phyloP scores from a whole-genome alignment of 139 green algal species.

The Coelastrella sp. region DNA sequence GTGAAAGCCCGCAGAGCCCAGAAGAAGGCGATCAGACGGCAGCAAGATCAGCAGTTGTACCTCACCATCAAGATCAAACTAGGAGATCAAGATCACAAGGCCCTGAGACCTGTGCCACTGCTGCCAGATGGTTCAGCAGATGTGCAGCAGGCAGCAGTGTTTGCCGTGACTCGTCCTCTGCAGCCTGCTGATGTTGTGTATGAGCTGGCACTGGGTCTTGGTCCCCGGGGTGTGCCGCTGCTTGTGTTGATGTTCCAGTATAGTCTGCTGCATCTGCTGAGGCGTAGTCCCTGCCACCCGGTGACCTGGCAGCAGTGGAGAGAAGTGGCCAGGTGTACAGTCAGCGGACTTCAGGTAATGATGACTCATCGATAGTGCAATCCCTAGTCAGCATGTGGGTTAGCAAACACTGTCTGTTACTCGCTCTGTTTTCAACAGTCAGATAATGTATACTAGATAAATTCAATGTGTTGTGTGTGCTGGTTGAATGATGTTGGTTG shows the following conservation, averaged over 20 bases:
- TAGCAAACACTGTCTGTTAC: no score
- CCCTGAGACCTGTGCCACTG: neutral
- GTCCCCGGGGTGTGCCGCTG: neutral
- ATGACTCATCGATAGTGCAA: neutral
- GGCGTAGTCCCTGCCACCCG: neutral
- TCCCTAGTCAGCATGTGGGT: no score
- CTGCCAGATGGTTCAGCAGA: slow-evolving; percentile 3
- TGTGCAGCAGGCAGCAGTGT: slow-evolving; percentile 32
- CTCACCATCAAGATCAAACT: slow-evolving; percentile 3
- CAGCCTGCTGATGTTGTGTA: neutral
- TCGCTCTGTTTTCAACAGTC: no score
- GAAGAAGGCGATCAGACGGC: neutral
- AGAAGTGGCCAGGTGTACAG: neutral
- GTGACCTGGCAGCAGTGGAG: slow-evolving; percentile 39
- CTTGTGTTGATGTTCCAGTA: slow-evolving; percentile 20
- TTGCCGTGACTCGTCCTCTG: slow-evolving; percentile 31
- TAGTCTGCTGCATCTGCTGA: slow-evolving; percentile 46
- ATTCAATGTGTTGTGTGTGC: neutral
- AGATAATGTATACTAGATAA: neutral
- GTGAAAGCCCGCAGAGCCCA: no score
- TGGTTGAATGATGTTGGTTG: neutral
- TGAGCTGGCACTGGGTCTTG: slow-evolving; percentile 22
- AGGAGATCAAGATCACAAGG: neutral
- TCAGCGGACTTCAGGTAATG: neutral
- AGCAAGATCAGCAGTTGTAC: neutral